phyloP scores from a whole-genome alignment of 257 asterid species.

The Striga asiatica region DNA sequence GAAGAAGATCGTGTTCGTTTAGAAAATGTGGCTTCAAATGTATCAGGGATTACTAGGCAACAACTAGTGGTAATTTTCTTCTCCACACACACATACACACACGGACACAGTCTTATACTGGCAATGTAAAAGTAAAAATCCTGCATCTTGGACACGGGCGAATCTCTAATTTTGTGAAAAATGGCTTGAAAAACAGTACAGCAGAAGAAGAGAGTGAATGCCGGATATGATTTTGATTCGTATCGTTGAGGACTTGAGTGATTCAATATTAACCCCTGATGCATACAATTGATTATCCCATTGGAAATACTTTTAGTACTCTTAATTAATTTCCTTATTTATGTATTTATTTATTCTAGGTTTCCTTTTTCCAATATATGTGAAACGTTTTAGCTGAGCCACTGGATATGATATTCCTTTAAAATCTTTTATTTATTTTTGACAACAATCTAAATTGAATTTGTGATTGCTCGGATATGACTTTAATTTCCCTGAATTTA shows the following conservation, averaged over 20 bases:
- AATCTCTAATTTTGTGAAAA: background rate
- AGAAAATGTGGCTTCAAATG: constrained; percentile 40
- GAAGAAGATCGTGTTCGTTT: constrained; percentile 27
- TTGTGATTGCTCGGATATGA: too few species aligned
- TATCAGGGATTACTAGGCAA: constrained; percentile 60
- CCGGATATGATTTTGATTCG: background rate
- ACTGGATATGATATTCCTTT: background rate
- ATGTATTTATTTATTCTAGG: background rate
- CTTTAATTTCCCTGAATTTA: background rate
- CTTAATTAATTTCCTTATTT: background rate
- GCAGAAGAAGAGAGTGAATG: background rate
- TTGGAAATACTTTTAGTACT: background rate
- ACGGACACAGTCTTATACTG: background rate
- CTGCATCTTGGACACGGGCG: background rate
- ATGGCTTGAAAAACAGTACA: background rate
- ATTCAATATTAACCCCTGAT: background rate
- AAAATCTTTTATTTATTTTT: too few species aligned
- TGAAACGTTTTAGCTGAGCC: background rate
- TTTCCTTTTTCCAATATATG: background rate
- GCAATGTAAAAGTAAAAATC: background rate
- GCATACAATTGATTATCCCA: background rate
- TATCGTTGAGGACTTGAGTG: background rate
- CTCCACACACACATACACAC: background rate
- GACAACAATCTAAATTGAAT: too few species aligned
- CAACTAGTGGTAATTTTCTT: constrained; percentile 55